Evolutionary conservation across 2,329 filamentous ascomycete species (phyloP).

Genomic region (Ophiostoma perfectum): DNA sequence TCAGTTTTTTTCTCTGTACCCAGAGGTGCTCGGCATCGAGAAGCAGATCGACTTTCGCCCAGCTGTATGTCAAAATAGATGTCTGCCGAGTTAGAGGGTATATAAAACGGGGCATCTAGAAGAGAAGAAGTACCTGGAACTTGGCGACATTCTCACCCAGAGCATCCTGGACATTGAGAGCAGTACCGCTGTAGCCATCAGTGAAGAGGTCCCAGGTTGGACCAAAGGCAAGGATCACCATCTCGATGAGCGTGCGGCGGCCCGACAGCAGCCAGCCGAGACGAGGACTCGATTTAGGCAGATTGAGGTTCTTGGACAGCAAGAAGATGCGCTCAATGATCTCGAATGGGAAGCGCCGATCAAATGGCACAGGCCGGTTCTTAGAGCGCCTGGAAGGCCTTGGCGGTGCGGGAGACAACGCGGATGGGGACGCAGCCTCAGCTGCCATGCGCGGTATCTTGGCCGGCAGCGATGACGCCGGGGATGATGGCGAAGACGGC

Average conservation of each 20-base stretch:
- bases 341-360: constrained; percentile 44
- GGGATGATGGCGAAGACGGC: not conserved
- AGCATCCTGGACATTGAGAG: not conserved
- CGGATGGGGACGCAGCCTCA: too few relatives aligned
- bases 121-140: not conserved
- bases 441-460: not conserved
- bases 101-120: too few relatives aligned
- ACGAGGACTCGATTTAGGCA: constrained; percentile 41
- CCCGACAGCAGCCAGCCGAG: constrained; percentile 45
- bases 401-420: too few relatives aligned
- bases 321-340: constrained; percentile 50
- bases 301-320: constrained; percentile 44
- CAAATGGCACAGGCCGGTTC: constrained; percentile 16
- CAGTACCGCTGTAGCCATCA: constrained; percentile 32
- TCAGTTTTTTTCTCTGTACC: constrained; percentile 1
- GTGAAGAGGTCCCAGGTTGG: constrained; percentile 39
- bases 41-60: constrained; percentile 23
- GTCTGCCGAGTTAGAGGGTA: not conserved
- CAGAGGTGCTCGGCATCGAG: constrained; percentile 26
- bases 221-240: constrained; percentile 37
- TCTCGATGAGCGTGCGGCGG: constrained; percentile 32
- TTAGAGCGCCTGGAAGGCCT: not conserved
- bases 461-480: not conserved
- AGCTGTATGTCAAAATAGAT: constrained; percentile 22
- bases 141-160: not conserved